phyloP scores from a whole-genome alignment of 2,329 filamentous ascomycete genomes.

The Fragosphaeria purpurea region DNA sequence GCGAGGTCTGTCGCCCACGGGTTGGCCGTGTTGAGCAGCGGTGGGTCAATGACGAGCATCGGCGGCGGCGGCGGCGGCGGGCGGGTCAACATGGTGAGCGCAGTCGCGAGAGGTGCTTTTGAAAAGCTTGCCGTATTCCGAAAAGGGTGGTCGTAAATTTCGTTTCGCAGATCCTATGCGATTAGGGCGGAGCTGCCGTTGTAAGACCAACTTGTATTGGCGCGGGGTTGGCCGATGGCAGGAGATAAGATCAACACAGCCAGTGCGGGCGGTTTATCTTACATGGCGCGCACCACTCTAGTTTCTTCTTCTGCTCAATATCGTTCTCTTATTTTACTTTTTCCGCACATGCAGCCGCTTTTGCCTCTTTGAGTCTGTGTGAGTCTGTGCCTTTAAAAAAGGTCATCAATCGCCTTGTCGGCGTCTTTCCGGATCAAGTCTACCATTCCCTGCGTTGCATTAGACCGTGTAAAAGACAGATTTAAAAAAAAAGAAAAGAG shows the following conservation, averaged over 20 bases:
- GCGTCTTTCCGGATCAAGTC: conserved; percentile 89
- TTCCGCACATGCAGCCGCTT: too few relatives aligned
- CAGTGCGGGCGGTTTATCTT: conserved; percentile 4
- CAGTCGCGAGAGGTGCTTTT: background rate
- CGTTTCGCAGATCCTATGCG: too few relatives aligned
- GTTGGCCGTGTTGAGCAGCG: conserved; percentile 63
- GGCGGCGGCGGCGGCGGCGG: conserved; percentile 28
- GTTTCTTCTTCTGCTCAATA: too few relatives aligned
- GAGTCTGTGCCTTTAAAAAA: conserved; percentile 44
- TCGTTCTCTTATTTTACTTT: too few relatives aligned
- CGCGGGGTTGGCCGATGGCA: conserved; percentile 10
- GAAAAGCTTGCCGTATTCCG: too few relatives aligned
- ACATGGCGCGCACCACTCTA: too few relatives aligned
- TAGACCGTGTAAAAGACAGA: conserved; percentile 14
- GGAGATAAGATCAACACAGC: conserved; percentile 16
- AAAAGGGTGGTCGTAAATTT: too few relatives aligned
- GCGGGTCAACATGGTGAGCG: background rate
- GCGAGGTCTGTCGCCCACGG: conserved; percentile 62
- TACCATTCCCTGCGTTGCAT: conserved; percentile 65
- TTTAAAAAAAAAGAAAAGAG: background rate
- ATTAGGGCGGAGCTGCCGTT: too few relatives aligned
- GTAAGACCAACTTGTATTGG: background rate
- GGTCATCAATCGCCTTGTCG: conserved; percentile 80
- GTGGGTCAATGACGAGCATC: conserved; percentile 46
- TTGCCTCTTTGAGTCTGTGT: too few relatives aligned